Conservation (phyloP, 768 basidiomycete species). For the Tephrocybe sp. region DNA sequence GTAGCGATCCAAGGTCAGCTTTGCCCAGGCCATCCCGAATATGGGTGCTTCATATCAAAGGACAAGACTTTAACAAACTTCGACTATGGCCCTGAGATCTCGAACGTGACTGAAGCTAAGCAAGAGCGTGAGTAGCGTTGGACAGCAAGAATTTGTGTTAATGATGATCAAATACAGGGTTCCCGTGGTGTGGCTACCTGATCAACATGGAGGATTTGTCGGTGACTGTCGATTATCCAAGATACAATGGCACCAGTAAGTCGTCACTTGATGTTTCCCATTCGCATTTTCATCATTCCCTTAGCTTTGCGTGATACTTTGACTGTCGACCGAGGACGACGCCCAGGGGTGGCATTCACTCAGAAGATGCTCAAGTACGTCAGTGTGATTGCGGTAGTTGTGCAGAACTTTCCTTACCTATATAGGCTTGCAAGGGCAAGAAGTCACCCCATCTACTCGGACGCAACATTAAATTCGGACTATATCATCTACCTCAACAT, state of each 20-base stretch:
- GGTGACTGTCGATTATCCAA: slow-evolving; percentile 74
- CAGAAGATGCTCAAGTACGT: slow-evolving; percentile 77
- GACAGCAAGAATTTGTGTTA: background rate
- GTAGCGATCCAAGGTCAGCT: background rate
- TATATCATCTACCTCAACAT: slow-evolving; percentile 74
- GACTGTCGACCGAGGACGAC: slow-evolving; percentile 66
- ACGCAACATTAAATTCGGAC: slow-evolving; percentile 64
- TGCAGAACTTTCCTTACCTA: background rate
- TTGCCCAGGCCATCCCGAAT: slow-evolving; percentile 79
- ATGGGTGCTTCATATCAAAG: slow-evolving; percentile 86
- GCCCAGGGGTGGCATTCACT: slow-evolving; percentile 63
- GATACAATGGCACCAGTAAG: slow-evolving; percentile 64
- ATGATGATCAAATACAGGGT: slow-evolving; percentile 45
- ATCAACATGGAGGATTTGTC: slow-evolving; percentile 79
- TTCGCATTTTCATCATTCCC: background rate
- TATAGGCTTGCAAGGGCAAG: slow-evolving; percentile 69
- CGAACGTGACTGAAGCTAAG: slow-evolving; percentile 50
- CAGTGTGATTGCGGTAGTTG: background rate
- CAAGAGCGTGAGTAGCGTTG: slow-evolving; percentile 36
- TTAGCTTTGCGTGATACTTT: slow-evolving; percentile 61
- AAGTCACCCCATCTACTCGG: slow-evolving; percentile 80
- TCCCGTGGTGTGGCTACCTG: slow-evolving; percentile 91
- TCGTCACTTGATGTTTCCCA: slow-evolving; percentile 1
- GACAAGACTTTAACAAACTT: slow-evolving; percentile 94
- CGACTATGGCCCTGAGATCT: slow-evolving; percentile 53